Conservation (phyloP, 2,329 filamentous ascomycete genomes). For the Geosmithia putterillii region DNA sequence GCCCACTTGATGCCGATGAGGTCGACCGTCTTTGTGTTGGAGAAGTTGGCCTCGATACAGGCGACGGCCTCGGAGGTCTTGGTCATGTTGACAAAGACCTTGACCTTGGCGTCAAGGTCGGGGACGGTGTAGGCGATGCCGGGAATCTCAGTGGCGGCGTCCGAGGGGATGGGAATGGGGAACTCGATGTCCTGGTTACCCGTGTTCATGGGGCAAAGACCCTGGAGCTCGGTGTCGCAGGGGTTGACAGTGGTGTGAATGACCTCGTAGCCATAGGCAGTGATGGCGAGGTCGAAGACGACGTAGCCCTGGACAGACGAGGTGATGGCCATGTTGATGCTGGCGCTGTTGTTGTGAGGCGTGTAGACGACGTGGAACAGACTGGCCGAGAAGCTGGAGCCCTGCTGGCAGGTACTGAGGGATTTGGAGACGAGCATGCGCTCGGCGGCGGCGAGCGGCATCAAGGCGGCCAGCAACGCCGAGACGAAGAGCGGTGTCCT, state of each 20-base stretch:
- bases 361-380: slow-evolving; percentile 79
- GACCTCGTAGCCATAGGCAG: slow-evolving; percentile 72
- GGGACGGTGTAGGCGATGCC: slow-evolving; percentile 81
- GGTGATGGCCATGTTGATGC: slow-evolving; percentile 66
- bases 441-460: slow-evolving; percentile 42
- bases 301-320: slow-evolving; percentile 77
- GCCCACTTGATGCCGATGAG: slow-evolving; percentile 81
- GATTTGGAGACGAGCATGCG: slow-evolving; percentile 70
- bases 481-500: slow-evolving; percentile 32
- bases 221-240: slow-evolving; percentile 55
- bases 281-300: slow-evolving; percentile 60
- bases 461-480: slow-evolving; percentile 27
- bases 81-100: slow-evolving; percentile 66
- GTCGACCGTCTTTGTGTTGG: slow-evolving; percentile 87
- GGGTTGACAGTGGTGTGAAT: slow-evolving; percentile 60
- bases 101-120: slow-evolving; percentile 78
- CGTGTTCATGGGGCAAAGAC: slow-evolving; percentile 83
- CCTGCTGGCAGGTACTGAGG: slow-evolving; percentile 71
- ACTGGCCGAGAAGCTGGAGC: slow-evolving; percentile 77
- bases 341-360: slow-evolving; percentile 59
- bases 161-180: slow-evolving; percentile 45
- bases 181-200: slow-evolving; percentile 68
- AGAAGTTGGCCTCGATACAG: slow-evolving; percentile 78
- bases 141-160: slow-evolving; percentile 55
- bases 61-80: slow-evolving; percentile 52